phyloP scores from a whole-genome alignment of 2,329 filamentous ascomycete species.

The Nothophoma quercina region DNA sequence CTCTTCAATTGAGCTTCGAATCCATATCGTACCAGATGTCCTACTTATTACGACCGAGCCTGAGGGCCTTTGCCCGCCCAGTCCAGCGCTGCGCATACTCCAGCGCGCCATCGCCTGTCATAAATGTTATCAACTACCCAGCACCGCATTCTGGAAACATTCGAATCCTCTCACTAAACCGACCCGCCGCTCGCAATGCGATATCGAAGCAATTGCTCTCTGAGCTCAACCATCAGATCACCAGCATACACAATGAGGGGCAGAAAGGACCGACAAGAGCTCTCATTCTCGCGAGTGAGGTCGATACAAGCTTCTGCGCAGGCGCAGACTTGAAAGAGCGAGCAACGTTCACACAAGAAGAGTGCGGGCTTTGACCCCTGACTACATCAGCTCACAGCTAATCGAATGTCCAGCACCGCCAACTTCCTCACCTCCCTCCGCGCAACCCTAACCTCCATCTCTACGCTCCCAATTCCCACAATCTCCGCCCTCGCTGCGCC shows the following conservation, averaged over 20 bases:
- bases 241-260: slow-evolving; percentile 70
- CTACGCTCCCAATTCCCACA: slow-evolving; percentile 82
- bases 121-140: slow-evolving; percentile 77
- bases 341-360: slow-evolving; percentile 74
- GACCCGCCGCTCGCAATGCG: slow-evolving; percentile 85
- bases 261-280: slow-evolving; percentile 73
- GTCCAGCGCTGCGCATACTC: slow-evolving; percentile 49
- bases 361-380: slow-evolving; percentile 64
- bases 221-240: slow-evolving; percentile 74
- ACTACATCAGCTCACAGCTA: slow-evolving; percentile 12
- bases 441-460: slow-evolving; percentile 75
- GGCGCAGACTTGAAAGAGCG: slow-evolving; percentile 95
- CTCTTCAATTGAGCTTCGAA: background rate
- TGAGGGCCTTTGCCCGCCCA: slow-evolving; percentile 31
- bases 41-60: slow-evolving; percentile 28
- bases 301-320: slow-evolving; percentile 90
- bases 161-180: slow-evolving; percentile 85
- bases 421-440: slow-evolving; percentile 81
- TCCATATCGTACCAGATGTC: slow-evolving; percentile 27
- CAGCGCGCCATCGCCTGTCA: slow-evolving; percentile 58
- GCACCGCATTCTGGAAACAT: slow-evolving; percentile 84
- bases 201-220: slow-evolving; percentile 81
- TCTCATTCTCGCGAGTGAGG: slow-evolving; percentile 81
- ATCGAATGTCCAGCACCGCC: slow-evolving; percentile 67
- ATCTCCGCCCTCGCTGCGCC: slow-evolving; percentile 86